phyloP scores from a whole-genome alignment of 202 grass and related monocot genomes.

The Schoenoplectus triqueter region DNA sequence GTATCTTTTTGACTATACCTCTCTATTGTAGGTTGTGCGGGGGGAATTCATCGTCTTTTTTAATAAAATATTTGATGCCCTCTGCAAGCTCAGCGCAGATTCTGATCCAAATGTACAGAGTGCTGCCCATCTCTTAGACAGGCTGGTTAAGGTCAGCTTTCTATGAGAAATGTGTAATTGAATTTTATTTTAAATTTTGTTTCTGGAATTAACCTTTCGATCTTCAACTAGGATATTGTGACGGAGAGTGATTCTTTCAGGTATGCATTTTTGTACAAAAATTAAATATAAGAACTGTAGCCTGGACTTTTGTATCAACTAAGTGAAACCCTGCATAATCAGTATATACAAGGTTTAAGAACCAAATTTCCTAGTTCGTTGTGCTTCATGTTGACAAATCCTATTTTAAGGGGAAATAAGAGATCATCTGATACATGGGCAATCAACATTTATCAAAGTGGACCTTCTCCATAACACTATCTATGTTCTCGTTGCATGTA shows the following conservation, averaged over 20 bases:
- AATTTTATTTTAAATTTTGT: conserved; percentile 13
- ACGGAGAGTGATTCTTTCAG: conserved; percentile 99
- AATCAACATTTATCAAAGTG: neutral
- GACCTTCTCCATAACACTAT: neutral
- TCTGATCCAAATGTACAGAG: conserved; percentile 97
- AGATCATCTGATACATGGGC: neutral
- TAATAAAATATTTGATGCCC: conserved; percentile 95
- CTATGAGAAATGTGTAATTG: neutral
- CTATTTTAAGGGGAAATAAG: neutral
- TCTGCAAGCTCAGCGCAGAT: conserved; percentile 97
- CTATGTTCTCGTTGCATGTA: neutral
- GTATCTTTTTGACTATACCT: neutral
- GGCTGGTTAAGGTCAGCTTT: conserved; percentile 83
- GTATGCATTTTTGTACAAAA: conserved; percentile 41
- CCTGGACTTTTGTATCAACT: neutral
- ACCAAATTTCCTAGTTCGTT: neutral
- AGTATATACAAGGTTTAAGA: neutral
- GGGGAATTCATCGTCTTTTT: conserved; percentile 97
- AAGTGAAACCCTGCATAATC: neutral
- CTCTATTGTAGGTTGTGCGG: conserved; percentile 79
- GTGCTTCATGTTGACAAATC: neutral
- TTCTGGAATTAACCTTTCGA: conserved; percentile 47
- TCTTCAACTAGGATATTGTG: conserved; percentile 81
- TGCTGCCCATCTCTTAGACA: conserved; percentile 99
- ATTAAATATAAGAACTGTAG: neutral